Evolutionary conservation across 2,329 filamentous ascomycete species (phyloP), one percentile per base, ranked within the genome.

Genomic region (Hansfordia pulvinata): DNA sequence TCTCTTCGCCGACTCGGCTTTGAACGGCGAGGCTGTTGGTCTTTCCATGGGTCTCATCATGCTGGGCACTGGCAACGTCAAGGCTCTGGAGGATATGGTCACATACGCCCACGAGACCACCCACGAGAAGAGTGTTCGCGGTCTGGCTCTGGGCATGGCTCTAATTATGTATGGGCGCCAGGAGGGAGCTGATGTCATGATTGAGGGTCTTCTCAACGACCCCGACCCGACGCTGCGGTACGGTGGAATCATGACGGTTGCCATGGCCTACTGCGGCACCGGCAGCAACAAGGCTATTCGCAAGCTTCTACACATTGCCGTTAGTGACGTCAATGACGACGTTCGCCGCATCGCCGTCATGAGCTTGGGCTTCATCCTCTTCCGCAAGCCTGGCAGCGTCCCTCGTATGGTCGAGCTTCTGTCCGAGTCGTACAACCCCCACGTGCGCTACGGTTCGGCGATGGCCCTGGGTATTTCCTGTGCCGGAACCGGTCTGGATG

Each of bases 391-490:
- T 23, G 83, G 84, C 42, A 93, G 85, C 43, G 90, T 98, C 10
- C 92, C 92, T 28, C 82, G 92, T 36, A 98, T 98, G 86, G 90
- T 98, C 20, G 92, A 98, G 58, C 73, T 98, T 26, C 74, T 98
- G 12, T 90, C 90, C 5, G 92, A 98, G 53, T 96, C 88, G 1
- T 98, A 98, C 64, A 98, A 98, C 58, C 90, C 90, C 12, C 90
- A 98, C 47, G 90, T 98, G 24, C 78, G 90, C 31, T 98, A 98
- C 45, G 90, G 90, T 47, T 93, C 90, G 12, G 90, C 90, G 28
- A 94, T 98, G 85, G 92, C 92, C 22, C 71, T 98, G 9, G 90
- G 90, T 56, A 98, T 98, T 44, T 93, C 92, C 15, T 98, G 92
- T 44, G 90, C 90, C 15, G 90, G 90, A 25, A 98, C 90, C 27